Conservation (phyloP, 1,139 yeast species). For the Yamadazyma conglobata region DNA sequence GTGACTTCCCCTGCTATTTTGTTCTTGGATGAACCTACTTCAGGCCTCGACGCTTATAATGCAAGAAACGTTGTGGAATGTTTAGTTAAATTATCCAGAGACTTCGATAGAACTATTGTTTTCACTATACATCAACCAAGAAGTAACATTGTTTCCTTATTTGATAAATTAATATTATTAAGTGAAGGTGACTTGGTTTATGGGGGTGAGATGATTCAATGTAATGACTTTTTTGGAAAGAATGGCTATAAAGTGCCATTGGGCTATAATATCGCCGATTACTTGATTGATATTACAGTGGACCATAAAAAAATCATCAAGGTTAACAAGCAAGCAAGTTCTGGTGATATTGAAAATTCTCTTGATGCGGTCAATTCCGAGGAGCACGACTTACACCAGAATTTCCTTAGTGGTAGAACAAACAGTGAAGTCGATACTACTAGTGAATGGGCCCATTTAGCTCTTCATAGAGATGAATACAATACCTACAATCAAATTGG, state of each 20-base stretch:
- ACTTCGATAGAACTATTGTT: conserved; percentile 80
- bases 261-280: conserved; percentile 93
- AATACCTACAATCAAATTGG: conserved; percentile 19
- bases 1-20: conserved; percentile 82
- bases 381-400: conserved; percentile 36
- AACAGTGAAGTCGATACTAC: conserved; percentile 53
- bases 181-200: conserved; percentile 85
- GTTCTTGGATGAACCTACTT: conserved; percentile 87
- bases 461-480: conserved; percentile 77
- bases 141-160: conserved; percentile 86
- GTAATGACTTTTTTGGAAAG: conserved; percentile 68
- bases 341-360: conserved; percentile 19
- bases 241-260: conserved; percentile 82
- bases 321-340: conserved; percentile 16
- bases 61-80: conserved; percentile 89
- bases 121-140: conserved; percentile 98
- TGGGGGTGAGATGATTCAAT: conserved; percentile 75
- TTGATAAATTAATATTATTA: conserved; percentile 75
- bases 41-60: conserved; percentile 91
- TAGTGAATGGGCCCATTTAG: conserved; percentile 86
- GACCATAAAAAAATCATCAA: conserved; percentile 41
- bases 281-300: conserved; percentile 84
- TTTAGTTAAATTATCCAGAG: conserved; percentile 73
- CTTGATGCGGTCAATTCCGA: conserved; percentile 7
- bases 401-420: conserved; percentile 22